phyloP scores from a whole-genome alignment of 1,284 basidiomycete genomes.

The Fomes fomentarius region DNA sequence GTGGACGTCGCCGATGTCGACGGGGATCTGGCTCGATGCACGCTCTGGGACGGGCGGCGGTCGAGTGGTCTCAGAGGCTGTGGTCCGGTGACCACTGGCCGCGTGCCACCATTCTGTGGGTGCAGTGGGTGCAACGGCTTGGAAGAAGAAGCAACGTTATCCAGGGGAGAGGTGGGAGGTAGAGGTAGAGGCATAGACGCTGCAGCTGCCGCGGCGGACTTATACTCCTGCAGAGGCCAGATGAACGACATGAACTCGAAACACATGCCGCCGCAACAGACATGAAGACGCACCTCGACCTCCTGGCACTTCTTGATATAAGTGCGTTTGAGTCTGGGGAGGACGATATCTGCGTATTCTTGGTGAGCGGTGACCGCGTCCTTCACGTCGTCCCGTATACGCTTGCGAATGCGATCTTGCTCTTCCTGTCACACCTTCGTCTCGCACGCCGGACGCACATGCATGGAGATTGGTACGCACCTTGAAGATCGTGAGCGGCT shows the following conservation, averaged over 20 bases:
- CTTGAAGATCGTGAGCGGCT: conserved; percentile 66
- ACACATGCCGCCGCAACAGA: background rate
- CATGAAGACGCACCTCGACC: conserved; percentile 61
- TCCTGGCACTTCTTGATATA: conserved; percentile 85
- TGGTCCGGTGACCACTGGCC: conserved; percentile 60
- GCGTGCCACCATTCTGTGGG: conserved; percentile 38
- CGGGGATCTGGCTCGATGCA: conserved; percentile 68
- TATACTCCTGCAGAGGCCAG: conserved; percentile 55
- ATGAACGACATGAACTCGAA: background rate
- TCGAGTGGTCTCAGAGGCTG: conserved; percentile 74
- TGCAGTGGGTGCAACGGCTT: conserved; percentile 34
- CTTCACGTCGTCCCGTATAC: conserved; percentile 89
- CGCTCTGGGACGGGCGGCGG: conserved; percentile 69
- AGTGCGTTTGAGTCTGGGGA: conserved; percentile 77
- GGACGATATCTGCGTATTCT: conserved; percentile 74
- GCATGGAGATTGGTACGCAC: conserved; percentile 40
- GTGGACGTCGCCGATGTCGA: conserved; percentile 53
- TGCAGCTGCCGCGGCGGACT: conserved; percentile 47
- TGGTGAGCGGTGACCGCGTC: conserved; percentile 71
- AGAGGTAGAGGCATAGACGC: conserved; percentile 23
- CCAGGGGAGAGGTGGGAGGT: conserved; percentile 26
- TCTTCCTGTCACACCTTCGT: conserved; percentile 58
- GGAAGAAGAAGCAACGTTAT: no score
- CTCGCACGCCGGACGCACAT: background rate
- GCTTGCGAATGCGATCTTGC: conserved; percentile 84